Percentiles rank a stretch among this genome's conserved stretches.
Evolutionary conservation across 2,329 filamentous ascomycete species (phyloP).

Genomic region (Torrubiellomyces zombiae): DNA sequence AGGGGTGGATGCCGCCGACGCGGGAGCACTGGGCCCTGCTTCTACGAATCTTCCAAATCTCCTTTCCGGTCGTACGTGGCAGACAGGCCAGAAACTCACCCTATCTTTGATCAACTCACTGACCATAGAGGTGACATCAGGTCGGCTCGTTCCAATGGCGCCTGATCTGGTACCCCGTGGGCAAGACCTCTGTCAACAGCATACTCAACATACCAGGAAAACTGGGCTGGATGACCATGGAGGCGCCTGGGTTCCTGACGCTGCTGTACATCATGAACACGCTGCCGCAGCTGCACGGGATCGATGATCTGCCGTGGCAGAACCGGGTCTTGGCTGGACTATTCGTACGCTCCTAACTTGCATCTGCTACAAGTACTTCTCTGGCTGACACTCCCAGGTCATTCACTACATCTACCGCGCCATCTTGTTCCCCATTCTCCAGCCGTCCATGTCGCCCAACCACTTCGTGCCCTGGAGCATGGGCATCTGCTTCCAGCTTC

Average conservation of each 20-base stretch:
- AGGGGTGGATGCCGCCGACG: slow-evolving; percentile 40
- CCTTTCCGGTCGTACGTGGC: slow-evolving; percentile 30
- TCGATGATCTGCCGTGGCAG: slow-evolving; percentile 51
- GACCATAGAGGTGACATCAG: slow-evolving; percentile 24
- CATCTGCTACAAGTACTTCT: slow-evolving; percentile 1
- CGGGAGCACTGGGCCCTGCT: slow-evolving; percentile 39
- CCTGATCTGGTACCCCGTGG: slow-evolving; percentile 71
- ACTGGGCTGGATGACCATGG: slow-evolving; percentile 79
- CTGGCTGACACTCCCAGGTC: slow-evolving; percentile 24
- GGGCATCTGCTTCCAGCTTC: slow-evolving; percentile 59
- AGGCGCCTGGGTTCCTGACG: slow-evolving; percentile 59
- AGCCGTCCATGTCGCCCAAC: slow-evolving; percentile 86
- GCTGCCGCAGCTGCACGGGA: slow-evolving; percentile 41
- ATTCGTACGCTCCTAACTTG: slow-evolving; percentile 28
- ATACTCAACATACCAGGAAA: slow-evolving; percentile 76
- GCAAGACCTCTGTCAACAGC: slow-evolving; percentile 70
- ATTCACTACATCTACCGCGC: slow-evolving; percentile 89
- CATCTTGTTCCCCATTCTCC: slow-evolving; percentile 62
- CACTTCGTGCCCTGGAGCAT: slow-evolving; percentile 49
- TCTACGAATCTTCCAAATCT: slow-evolving; percentile 33
- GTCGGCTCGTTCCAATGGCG: slow-evolving; percentile 59
- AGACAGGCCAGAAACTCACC: slow-evolving; percentile 1
- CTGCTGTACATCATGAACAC: slow-evolving; percentile 64
- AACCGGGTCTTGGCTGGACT: slow-evolving; percentile 61
- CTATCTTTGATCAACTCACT: slow-evolving; percentile 5